Evolutionary conservation across 441 rosid genomes (phyloP).

Genomic region (Mallotus japonicus): DNA sequence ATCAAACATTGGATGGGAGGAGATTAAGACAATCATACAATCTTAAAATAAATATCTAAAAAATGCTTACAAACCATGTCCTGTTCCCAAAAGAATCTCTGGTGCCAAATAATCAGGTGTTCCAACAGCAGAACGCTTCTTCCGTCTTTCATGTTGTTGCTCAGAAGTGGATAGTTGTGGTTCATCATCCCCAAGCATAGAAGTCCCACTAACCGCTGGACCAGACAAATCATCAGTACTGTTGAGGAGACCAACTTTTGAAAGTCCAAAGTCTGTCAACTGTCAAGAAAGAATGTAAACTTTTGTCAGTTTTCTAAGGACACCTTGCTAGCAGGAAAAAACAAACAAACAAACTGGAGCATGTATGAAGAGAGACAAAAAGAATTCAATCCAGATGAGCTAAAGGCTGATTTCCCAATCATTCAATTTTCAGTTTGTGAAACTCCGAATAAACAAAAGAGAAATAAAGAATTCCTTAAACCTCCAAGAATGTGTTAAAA

Average conservation of each 20-base stretch:
- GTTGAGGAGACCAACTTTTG: slow-evolving; percentile 99
- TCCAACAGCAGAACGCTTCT: slow-evolving; percentile 99
- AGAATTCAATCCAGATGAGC: neutral
- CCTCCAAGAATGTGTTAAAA: neutral
- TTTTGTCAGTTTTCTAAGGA: neutral
- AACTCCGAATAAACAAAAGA: neutral
- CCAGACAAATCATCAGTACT: slow-evolving; percentile 98
- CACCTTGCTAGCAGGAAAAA: neutral
- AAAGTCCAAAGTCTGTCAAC: slow-evolving; percentile 99
- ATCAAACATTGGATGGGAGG: slow-evolving; percentile 5
- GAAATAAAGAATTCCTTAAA: neutral
- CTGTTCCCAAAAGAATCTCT: slow-evolving; percentile 98
- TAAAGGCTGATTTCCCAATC: neutral
- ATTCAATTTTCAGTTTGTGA: neutral
- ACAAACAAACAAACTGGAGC: neutral
- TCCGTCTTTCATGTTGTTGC: slow-evolving; percentile 68
- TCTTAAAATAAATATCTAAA: slow-evolving; percentile 19
- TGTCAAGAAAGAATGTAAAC: slow-evolving; percentile 30
- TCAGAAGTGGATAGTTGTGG: slow-evolving; percentile 60
- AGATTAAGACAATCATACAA: slow-evolving; percentile 26
- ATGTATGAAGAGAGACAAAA: neutral
- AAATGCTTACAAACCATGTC: slow-evolving; percentile 80
- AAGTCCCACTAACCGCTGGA: slow-evolving; percentile 81
- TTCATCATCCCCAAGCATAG: slow-evolving; percentile 85
- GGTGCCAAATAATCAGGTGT: slow-evolving; percentile 99